Evolutionary conservation across 208 protist genomes (phyloP), one percentile per base, ranked within the genome.

Genomic region (Crithidia sp.): DNA sequence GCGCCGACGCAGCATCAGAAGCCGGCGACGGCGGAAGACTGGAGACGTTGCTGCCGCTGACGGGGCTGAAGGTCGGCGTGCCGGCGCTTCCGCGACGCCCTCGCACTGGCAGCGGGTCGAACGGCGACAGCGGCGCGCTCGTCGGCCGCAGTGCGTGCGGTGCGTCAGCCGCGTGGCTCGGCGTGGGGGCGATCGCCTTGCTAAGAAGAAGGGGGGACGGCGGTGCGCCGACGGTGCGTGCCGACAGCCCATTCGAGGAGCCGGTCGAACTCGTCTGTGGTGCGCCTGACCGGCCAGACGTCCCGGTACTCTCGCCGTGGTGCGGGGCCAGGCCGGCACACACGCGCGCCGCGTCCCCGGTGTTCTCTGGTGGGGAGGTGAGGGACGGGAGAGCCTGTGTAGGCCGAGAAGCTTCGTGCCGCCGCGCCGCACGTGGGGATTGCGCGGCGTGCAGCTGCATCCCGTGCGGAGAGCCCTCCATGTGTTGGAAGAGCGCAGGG

Each of bases 211-310:
- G 50, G 14, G n/a, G 50, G 12, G n/a, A 14, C 50, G 59, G 43
- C 59, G 43, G 5, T 7, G 10, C 59, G 41, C 55, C 55, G n/a
- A 28, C 7, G 10, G 59, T 64, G 39, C 59, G 40, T 10, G 44
- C 65, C 3, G 65, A 71, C 7, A 71, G 50, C 4, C 65, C 65
- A 54, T 71, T 71, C 12, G 65, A 52, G 13, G 65, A 71, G 41
- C 65, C 43, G 17, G 41, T 53, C 2, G 65, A 54, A 43, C 65
- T 71, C 40, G 41, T 52, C 65, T 13, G 54, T n/a, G 41, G 10
- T 7, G 13, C 14, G 16, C 19, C 55, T 0, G 44, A 44, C 36
- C 10, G 39, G 4, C 19, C 43, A 36, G 59, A n/a, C 43, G 16
- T 64, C 17, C n/a, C 37, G 39, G 5, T 37, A 3, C 28, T n/a